phyloP scores from a whole-genome alignment of 495 filamentous ascomycete genomes.

The Aspergillus egyptiacus region DNA sequence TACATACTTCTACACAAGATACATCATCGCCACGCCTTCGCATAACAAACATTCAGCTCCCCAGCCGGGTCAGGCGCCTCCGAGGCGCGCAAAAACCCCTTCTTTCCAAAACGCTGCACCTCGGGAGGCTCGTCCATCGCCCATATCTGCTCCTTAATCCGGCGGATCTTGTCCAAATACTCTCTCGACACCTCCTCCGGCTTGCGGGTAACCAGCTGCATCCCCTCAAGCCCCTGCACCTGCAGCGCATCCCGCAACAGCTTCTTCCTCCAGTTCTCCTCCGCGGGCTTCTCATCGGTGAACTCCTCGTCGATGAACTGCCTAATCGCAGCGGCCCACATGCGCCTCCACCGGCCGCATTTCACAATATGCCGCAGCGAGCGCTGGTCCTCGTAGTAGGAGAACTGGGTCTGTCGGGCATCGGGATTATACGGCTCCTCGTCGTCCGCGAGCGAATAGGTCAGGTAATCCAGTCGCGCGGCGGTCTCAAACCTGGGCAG shows the following conservation, averaged over 20 bases:
- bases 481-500: constrained; percentile 12
- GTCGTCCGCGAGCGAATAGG: constrained; percentile 30
- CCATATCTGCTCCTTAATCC: constrained; percentile 4
- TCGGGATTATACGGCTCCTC: neutral
- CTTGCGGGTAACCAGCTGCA: constrained; percentile 17
- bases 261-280: constrained; percentile 55
- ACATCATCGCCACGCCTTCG: neutral
- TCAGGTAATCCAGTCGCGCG: constrained; percentile 31
- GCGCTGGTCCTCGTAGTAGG: constrained; percentile 11
- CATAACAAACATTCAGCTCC: neutral
- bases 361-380: constrained; percentile 14
- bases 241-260: constrained; percentile 62
- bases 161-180: neutral
- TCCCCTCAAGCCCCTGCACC: constrained; percentile 61
- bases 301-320: constrained; percentile 3
- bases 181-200: neutral
- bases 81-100: neutral
- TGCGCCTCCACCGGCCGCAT: constrained; percentile 15
- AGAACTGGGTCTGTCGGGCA: neutral
- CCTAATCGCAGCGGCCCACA: constrained; percentile 15
- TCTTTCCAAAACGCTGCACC: neutral
- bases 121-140: constrained; percentile 4
- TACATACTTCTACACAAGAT: neutral
- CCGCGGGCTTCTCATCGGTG: neutral
- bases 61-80: neutral